Conservation (phyloP, 2,329 filamentous ascomycete species). For the Huntiella bhutanensis region DNA sequence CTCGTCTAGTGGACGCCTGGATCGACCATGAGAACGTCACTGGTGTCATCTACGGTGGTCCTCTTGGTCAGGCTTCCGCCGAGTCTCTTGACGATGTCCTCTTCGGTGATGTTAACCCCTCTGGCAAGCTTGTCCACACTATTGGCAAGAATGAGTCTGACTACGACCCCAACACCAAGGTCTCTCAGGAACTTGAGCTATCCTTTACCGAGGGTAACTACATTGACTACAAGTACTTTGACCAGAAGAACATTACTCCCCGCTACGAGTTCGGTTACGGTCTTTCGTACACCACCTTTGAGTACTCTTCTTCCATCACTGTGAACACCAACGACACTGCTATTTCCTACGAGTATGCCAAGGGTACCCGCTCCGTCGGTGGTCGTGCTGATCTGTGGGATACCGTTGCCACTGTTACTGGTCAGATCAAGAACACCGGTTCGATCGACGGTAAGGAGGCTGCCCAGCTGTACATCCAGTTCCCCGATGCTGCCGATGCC, state of each 20-base stretch:
- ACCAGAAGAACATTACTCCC: constrained; percentile 27
- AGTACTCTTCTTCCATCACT: constrained; percentile 26
- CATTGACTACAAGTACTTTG: constrained; percentile 37
- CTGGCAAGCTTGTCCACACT: constrained; percentile 42
- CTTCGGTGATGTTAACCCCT: constrained; percentile 37
- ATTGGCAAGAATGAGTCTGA: constrained; percentile 36
- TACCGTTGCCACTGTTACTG: constrained; percentile 27
- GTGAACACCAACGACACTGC: constrained; percentile 17
- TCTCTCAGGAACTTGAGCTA: constrained; percentile 32
- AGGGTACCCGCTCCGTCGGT: constrained; percentile 21
- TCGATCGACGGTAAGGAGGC: constrained; percentile 28
- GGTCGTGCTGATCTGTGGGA: constrained; percentile 37
- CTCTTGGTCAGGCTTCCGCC: constrained; percentile 45
- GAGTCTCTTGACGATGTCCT: constrained; percentile 34
- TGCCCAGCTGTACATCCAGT: constrained; percentile 34
- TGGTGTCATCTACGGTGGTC: constrained; percentile 41
- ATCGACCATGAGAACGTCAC: constrained; percentile 45
- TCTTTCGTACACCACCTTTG: constrained; percentile 35
- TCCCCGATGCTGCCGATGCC: constrained; percentile 29
- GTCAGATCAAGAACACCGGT: constrained; percentile 33
- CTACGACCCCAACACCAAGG: constrained; percentile 33
- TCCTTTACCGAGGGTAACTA: constrained; percentile 32
- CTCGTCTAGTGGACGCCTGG: constrained; percentile 40
- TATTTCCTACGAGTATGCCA: constrained; percentile 20
- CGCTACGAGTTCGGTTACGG: constrained; percentile 38